Evolutionary conservation across 352 stramenopile genomes (phyloP).

Genomic region (Globisporangium nagaii): DNA sequence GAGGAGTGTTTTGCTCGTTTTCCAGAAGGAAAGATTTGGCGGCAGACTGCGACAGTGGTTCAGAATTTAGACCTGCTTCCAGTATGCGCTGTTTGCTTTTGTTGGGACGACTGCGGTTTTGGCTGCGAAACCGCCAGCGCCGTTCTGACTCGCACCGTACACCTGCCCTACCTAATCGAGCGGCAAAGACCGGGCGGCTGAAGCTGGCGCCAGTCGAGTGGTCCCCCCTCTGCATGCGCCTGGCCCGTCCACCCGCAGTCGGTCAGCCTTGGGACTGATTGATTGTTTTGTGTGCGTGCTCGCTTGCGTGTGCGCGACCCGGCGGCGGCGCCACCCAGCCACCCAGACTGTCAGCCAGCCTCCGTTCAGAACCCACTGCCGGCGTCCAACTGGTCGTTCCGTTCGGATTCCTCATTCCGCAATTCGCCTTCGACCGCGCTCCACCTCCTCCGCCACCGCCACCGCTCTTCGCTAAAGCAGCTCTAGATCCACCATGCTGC

Average conservation of each 20-base stretch:
- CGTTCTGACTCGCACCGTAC: conserved; percentile 8
- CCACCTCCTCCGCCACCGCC: not conserved
- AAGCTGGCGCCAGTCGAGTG: conserved; percentile 1
- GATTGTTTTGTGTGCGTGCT: not conserved
- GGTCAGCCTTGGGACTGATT: not conserved
- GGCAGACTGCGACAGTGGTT: too few species aligned
- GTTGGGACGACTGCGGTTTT: too few species aligned
- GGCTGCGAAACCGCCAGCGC: too few species aligned
- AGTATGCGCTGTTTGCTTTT: too few species aligned
- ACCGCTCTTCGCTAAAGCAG: not conserved
- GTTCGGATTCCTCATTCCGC: conserved; percentile 8
- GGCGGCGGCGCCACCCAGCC: too few species aligned
- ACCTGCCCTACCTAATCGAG: conserved; percentile 1
- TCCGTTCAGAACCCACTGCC: too few species aligned
- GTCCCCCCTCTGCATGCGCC: conserved; percentile 5
- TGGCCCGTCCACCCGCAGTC: not conserved
- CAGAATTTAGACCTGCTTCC: too few species aligned
- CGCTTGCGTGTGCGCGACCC: not conserved
- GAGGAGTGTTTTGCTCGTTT: too few species aligned
- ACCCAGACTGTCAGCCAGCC: too few species aligned
- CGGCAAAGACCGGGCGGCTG: conserved; percentile 1
- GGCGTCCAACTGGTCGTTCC: too few species aligned
- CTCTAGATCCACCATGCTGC: conserved; percentile 21
- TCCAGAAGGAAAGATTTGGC: too few species aligned
- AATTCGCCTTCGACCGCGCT: conserved; percentile 8